phyloP scores from a whole-genome alignment of 441 rosid species.

The Corymbia citriodora region DNA sequence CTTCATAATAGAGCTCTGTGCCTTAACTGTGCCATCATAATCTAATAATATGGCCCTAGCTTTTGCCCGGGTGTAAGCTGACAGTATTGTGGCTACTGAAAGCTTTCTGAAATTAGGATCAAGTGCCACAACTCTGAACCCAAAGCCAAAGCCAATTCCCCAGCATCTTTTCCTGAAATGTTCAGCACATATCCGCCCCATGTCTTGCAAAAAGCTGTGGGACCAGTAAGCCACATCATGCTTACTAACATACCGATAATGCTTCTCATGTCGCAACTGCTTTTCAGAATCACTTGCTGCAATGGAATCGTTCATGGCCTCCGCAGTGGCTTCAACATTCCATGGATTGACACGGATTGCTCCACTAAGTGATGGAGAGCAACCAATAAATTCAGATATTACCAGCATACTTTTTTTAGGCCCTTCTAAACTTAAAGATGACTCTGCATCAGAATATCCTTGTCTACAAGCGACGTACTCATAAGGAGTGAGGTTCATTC shows the following conservation, averaged over 20 bases:
- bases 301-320: constrained; percentile 16
- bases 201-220: constrained; percentile 13
- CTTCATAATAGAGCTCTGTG: constrained; percentile 9
- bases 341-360: constrained; percentile 18
- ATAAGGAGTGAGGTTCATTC: constrained; percentile 54
- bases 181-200: constrained; percentile 13
- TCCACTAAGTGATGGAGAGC: constrained; percentile 35
- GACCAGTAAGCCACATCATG: constrained; percentile 24
- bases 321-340: constrained; percentile 12
- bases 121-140: constrained; percentile 17
- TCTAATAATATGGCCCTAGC: constrained; percentile 10
- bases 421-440: constrained; percentile 16
- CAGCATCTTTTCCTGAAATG: constrained; percentile 15
- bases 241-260: constrained; percentile 10
- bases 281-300: constrained; percentile 1
- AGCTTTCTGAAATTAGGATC: constrained; percentile 14
- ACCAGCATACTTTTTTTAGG: constrained; percentile 34
- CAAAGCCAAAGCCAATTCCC: constrained; percentile 14
- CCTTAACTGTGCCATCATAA: constrained; percentile 19
- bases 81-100: constrained; percentile 1
- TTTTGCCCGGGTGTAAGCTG: constrained; percentile 6
- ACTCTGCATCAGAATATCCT: constrained; percentile 33
- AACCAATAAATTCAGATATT: constrained; percentile 18
- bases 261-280: constrained; percentile 17
- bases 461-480: constrained; percentile 45